Evolutionary conservation across 176 grass and related monocot species (phyloP), one percentile per base, ranked within the genome.

Genomic region (Saccharum spontaneum): DNA sequence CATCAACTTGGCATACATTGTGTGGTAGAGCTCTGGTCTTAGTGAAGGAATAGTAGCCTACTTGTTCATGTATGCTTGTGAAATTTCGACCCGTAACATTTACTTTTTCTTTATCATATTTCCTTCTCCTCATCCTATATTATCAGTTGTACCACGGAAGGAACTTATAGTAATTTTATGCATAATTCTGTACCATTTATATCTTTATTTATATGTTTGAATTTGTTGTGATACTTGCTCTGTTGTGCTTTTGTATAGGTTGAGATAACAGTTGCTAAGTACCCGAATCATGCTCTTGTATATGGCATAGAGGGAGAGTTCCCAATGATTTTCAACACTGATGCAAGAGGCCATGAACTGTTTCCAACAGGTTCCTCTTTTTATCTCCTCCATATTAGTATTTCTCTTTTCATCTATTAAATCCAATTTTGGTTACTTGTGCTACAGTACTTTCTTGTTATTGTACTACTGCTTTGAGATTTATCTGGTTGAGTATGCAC

Each of bases 251-350:
- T 71, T 87, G 85, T 80, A 41, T 85, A 95, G 93, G 87, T 77
- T 61, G 96, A 98, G 75, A 87, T 98, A 78, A 87, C 87, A 57
- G 85, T 98, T 67, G 80, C 93, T 28, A 98, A 98, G 88, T 98
- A 95, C 83, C 83, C 91, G 23, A 98, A 91, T 50, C 85, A 91
- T 39, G 74, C 79, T 82, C 93, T 92, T 87, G 96, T 98, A 39
- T 98, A 98, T 94, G 79, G 83, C 65, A 85, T 95, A 84, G 96
- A 98, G 78, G 96, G 93, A 64, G 93, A 85, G 22, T 69, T 87
- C 67, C 96, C 93, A 7, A 90, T 95, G 91, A 84, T 98, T 83
- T 98, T 98, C 3, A 91, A 98, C 67, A 61, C 92, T 65, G 96
- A 98, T 87, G 96, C 93, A 77, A 86, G 93, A 83, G 96, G 93